These are phyloP conservation scores for Russula compacta DNA, from an alignment of 768 basidiomycete species.

Conservation along the genomic window DNA sequence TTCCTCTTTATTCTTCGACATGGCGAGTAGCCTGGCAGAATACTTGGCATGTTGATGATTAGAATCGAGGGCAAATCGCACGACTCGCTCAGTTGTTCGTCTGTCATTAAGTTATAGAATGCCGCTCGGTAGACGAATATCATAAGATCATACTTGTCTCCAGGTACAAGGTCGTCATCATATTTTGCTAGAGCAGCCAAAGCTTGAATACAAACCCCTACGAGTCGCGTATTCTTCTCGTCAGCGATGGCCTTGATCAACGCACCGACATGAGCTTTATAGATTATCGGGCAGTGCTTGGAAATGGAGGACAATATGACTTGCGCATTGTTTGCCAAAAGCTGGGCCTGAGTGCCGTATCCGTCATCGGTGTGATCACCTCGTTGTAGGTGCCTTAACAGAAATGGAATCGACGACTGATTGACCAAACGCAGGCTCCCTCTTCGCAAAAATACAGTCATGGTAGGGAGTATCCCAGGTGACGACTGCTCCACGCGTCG, in stretches of 20 bases:
- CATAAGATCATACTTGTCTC: conserved; percentile 46
- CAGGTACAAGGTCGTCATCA: conserved; percentile 47
- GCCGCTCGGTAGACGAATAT: neutral
- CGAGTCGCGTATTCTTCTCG: conserved; percentile 42
- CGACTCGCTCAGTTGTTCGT: conserved; percentile 56
- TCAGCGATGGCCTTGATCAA: conserved; percentile 66
- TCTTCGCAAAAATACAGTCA: conserved; percentile 61
- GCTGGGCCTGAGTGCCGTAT: conserved; percentile 28
- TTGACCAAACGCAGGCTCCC: conserved; percentile 70
- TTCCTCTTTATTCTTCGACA: conserved; percentile 39
- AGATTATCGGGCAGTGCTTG: conserved; percentile 68
- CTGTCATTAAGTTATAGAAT: conserved; percentile 29
- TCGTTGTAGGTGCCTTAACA: conserved; percentile 61
- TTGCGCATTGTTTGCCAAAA: conserved; percentile 40
- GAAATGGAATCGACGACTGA: conserved; percentile 72
- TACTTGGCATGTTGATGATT: conserved; percentile 74
- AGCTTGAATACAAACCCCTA: conserved; percentile 68
- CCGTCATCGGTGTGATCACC: conserved; percentile 28
- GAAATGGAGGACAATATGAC: conserved; percentile 51
- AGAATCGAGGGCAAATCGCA: conserved; percentile 47
- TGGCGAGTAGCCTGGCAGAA: conserved; percentile 58
- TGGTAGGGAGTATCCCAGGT: conserved; percentile 51
- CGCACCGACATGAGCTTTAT: conserved; percentile 65
- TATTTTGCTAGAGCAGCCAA: conserved; percentile 56
- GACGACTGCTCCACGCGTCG: conserved; percentile 67